These are phyloP conservation scores for Colletotrichum higginsianum DNA, from an alignment of 2,329 filamentous ascomycete genomes.

Conservation along the genomic window DNA sequence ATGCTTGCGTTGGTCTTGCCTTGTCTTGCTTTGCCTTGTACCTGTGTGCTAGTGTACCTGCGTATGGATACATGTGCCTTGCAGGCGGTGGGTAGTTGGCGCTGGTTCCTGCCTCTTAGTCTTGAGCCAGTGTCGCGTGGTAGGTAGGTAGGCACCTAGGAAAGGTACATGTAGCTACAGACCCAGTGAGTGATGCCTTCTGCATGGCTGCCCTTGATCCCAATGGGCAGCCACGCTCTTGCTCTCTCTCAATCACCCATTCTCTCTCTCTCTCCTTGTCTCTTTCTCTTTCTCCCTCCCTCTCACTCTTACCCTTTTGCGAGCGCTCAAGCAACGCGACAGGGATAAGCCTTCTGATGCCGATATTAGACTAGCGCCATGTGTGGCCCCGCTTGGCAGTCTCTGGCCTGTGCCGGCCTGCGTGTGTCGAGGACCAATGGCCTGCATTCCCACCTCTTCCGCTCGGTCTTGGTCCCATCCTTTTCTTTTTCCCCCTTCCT, in stretches of 20 bases:
- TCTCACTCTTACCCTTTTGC: too few relatives aligned
- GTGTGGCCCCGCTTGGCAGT: not conserved
- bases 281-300: too few relatives aligned
- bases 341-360: too few relatives aligned
- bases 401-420: not conserved
- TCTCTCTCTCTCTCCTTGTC: too few relatives aligned
- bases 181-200: too few relatives aligned
- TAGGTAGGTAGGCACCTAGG: not conserved
- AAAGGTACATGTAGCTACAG: too few relatives aligned
- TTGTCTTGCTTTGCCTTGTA: not conserved
- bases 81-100: conserved; percentile 7
- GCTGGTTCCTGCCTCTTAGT: conserved; percentile 13
- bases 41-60: not conserved
- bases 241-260: not conserved
- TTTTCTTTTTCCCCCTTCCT: not conserved
- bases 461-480: conserved; percentile 9
- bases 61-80: conserved; percentile 13
- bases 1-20: too few relatives aligned
- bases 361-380: not conserved
- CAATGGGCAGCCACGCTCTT: not conserved
- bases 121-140: not conserved
- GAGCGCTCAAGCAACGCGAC: too few relatives aligned
- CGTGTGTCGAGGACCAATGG: conserved; percentile 15
- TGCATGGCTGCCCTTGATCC: too few relatives aligned
- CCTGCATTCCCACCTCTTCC: conserved; percentile 1